phyloP scores from a whole-genome alignment of 768 basidiomycete species.

The Pisolithus microcarpus region DNA sequence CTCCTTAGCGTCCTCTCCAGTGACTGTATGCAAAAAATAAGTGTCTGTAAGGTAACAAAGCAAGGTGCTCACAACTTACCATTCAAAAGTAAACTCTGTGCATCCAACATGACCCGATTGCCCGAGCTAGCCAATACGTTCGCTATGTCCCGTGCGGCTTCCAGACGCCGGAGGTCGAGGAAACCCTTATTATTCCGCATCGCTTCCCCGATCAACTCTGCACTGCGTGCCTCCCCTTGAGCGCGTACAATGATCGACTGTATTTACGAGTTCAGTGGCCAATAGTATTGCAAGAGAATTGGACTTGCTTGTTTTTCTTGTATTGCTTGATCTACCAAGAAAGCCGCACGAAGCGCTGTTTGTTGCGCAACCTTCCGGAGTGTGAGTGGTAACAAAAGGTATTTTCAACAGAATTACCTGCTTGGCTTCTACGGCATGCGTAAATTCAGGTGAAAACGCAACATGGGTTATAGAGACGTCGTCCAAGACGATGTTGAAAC shows the following conservation, averaged over 20 bases:
- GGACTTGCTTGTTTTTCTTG: conserved; percentile 87
- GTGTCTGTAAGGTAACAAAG: not conserved
- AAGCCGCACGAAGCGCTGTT: conserved; percentile 94
- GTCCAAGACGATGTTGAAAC: conserved; percentile 91
- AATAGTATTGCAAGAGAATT: conserved; percentile 1
- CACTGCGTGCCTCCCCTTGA: conserved; percentile 92
- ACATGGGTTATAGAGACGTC: conserved; percentile 99
- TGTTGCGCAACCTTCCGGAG: conserved; percentile 87
- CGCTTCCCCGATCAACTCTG: conserved; percentile 94
- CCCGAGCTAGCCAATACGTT: conserved; percentile 66
- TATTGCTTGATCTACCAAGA: conserved; percentile 96
- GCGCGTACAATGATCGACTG: conserved; percentile 97
- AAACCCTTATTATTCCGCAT: conserved; percentile 96
- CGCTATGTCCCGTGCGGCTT: conserved; percentile 96
- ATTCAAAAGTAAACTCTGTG: conserved; percentile 83
- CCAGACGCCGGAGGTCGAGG: conserved; percentile 85
- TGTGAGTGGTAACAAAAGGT: not conserved
- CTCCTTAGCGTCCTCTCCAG: conserved; percentile 52
- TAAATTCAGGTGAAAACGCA: conserved; percentile 97
- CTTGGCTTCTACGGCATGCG: conserved; percentile 92
- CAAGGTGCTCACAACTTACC: conserved; percentile 41
- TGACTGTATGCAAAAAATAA: conserved; percentile 32
- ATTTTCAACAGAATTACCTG: conserved; percentile 41
- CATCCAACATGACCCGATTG: conserved; percentile 95
- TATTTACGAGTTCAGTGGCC: conserved; percentile 10